Evolutionary conservation across 805 yeast genomes (phyloP), one percentile per base, ranked within the genome.

Genomic region (Yarrowia yakushimensis): DNA sequence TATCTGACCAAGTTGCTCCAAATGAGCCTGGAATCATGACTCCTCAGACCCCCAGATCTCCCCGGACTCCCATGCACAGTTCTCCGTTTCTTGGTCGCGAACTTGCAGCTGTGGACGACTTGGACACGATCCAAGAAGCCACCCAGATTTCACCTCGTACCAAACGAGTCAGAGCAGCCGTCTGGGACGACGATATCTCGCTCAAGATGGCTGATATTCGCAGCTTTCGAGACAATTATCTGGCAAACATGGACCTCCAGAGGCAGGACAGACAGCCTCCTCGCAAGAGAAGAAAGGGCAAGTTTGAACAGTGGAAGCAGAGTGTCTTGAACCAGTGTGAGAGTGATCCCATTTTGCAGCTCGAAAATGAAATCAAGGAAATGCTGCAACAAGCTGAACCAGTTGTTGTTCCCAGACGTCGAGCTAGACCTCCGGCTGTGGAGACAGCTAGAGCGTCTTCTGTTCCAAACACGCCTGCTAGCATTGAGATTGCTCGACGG

Each of bases 51-150:
- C 37, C 59, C 13, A 23, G 20, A 0, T 34, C 59, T n/a, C 59
- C 59, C 7, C 31, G 10, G 0, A 52, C 43, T 7, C 59, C 59
- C 4, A 15, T 34, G n/a, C 27, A 17, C 31, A 34, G 43, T 10
- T 23, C 33, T 36, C 59, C 59, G 6, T 48, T 33, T 4, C 3
- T 13, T 2, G 43, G 42, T 2, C 28, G 13, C 3, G 33, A 52
- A 3, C 9, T 22, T 2, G 23, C 6, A 2, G 13, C n/a, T 10
- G 17, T 25, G 2, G 59, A 52, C 10, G 59, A 52, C 10, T 13
- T 52, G 25, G 59, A 12, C 13, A 52, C 59, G 10, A 52, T 52
- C 10, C 43, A 25, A 12, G 59, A 52, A 12, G 59, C 43, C 4
- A 34, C 59, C 0, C 59, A 25, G 23, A 17, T 23, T 12, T 6